A percentile compares a stretch with the other conserved stretches of the same genome.
Evolutionary conservation across 257 asterid genomes (phyloP).

Genomic region (Nicotiana sylvestris): DNA sequence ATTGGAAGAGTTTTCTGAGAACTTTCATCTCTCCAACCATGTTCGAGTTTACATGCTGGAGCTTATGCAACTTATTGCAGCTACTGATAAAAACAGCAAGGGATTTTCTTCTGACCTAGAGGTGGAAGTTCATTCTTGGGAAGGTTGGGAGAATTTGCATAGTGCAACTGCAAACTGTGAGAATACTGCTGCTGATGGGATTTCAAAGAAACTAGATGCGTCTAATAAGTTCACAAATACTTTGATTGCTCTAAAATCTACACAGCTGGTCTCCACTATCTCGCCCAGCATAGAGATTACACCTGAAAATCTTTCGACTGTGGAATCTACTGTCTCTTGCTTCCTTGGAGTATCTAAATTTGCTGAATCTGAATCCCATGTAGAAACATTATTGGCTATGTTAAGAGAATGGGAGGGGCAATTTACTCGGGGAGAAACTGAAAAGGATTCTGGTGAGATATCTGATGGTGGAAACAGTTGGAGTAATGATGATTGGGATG

Average conservation of each 20-base stretch:
- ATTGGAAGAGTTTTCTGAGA: slow-evolving; percentile 59
- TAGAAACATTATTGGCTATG: slow-evolving; percentile 50
- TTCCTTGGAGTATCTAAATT: slow-evolving; percentile 55
- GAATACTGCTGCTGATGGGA: slow-evolving; percentile 29
- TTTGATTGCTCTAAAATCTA: slow-evolving; percentile 82
- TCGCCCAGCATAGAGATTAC: slow-evolving; percentile 57
- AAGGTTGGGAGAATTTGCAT: slow-evolving; percentile 66
- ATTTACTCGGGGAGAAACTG: slow-evolving; percentile 34
- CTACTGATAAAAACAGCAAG: slow-evolving; percentile 41
- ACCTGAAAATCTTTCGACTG: slow-evolving; percentile 59
- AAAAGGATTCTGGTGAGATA: slow-evolving; percentile 31
- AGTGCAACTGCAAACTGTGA: slow-evolving; percentile 26
- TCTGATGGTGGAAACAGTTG: slow-evolving; percentile 51
- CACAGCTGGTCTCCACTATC: slow-evolving; percentile 66
- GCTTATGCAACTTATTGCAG: slow-evolving; percentile 78
- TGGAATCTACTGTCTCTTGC: slow-evolving; percentile 78
- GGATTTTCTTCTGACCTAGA: slow-evolving; percentile 32
- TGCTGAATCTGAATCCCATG: slow-evolving; percentile 43
- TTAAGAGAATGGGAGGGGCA: slow-evolving; percentile 86
- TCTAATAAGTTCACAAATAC: slow-evolving; percentile 54
- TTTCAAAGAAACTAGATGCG: slow-evolving; percentile 29
- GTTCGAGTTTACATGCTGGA: slow-evolving; percentile 69
- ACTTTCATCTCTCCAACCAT: slow-evolving; percentile 65
- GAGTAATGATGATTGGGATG: slow-evolving; percentile 92
- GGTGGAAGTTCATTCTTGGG: slow-evolving; percentile 69